phyloP scores from a whole-genome alignment of 331 rosid genomes.

The Acacia concinna region DNA sequence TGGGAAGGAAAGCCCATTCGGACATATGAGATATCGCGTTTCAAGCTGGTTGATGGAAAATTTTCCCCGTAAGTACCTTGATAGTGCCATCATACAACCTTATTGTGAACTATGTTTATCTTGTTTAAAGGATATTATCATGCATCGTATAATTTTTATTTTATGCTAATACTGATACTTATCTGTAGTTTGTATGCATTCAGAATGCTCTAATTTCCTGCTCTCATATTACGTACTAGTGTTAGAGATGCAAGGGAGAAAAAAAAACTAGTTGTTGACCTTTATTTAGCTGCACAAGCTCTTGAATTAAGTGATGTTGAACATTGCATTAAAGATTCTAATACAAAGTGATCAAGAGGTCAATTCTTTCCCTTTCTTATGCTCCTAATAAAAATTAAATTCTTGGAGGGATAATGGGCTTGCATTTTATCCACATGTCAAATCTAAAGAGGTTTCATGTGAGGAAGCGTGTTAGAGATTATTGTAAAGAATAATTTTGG shows the following conservation, averaged over 20 bases:
- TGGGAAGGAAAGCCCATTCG: constrained; percentile 97
- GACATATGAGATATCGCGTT: constrained; percentile 69
- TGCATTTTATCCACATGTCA: not conserved
- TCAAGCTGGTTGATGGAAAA: constrained; percentile 96
- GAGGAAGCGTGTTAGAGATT: not conserved
- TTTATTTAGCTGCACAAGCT: not conserved
- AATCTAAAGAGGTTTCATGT: not conserved
- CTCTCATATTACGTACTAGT: not conserved
- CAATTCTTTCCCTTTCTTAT: not conserved
- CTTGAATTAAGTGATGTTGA: not conserved
- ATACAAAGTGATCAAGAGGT: not conserved
- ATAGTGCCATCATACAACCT: constrained; percentile 7
- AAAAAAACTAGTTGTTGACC: not conserved
- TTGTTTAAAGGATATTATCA: constrained; percentile 1
- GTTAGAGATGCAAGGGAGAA: not conserved
- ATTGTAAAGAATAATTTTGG: not conserved
- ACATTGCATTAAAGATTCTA: not conserved
- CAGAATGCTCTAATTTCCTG: not conserved
- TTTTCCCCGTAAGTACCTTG: constrained; percentile 89
- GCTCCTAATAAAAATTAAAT: not conserved
- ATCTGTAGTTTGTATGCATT: not conserved
- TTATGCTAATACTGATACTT: not conserved
- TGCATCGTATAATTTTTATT: not conserved
- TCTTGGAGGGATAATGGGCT: not conserved
- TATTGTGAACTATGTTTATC: constrained; percentile 12